phyloP scores from a whole-genome alignment of 1,284 basidiomycete genomes.

The Ustilago nuda region DNA sequence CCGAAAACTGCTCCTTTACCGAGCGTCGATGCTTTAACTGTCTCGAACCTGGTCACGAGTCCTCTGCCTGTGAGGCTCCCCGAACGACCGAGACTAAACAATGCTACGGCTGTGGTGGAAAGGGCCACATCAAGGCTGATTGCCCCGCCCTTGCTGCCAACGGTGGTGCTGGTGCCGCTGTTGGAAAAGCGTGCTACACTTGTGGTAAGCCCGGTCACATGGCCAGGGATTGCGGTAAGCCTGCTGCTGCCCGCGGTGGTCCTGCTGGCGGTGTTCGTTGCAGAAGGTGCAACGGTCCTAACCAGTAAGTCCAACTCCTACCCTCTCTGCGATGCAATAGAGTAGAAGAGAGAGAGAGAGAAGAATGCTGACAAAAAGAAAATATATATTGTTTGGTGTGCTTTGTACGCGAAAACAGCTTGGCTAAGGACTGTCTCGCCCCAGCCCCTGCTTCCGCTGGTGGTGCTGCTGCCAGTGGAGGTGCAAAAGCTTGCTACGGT shows the following conservation, averaged over 20 bases:
- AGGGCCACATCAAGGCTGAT: slow-evolving; percentile 47
- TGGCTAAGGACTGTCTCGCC: slow-evolving; percentile 11
- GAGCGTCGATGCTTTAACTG: slow-evolving; percentile 59
- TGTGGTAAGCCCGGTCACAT: slow-evolving; percentile 26
- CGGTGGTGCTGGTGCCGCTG: not conserved
- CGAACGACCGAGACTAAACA: slow-evolving; percentile 49
- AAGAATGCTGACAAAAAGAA: not conserved
- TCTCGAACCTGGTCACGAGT: slow-evolving; percentile 47
- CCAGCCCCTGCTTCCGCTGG: not conserved
- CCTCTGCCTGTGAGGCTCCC: slow-evolving; percentile 42
- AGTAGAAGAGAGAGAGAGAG: not conserved
- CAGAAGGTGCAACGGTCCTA: slow-evolving; percentile 34
- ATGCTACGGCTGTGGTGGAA: slow-evolving; percentile 53
- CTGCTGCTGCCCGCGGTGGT: not conserved
- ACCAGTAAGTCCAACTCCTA: slow-evolving; percentile 23
- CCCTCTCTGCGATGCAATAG: not conserved
- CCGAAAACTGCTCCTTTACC: slow-evolving; percentile 50
- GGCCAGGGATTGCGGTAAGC: not conserved
- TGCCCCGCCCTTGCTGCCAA: slow-evolving; percentile 28
- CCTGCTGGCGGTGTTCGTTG: slow-evolving; percentile 20
- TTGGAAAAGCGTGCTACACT: slow-evolving; percentile 16
- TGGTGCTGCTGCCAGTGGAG: not conserved
- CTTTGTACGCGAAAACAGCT: not conserved
- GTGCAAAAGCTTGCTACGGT: not conserved
- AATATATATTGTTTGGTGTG: not conserved